phyloP scores from a whole-genome alignment of 225 moss, liverwort and hornwort genomes.

The Polytrichum formosum region DNA sequence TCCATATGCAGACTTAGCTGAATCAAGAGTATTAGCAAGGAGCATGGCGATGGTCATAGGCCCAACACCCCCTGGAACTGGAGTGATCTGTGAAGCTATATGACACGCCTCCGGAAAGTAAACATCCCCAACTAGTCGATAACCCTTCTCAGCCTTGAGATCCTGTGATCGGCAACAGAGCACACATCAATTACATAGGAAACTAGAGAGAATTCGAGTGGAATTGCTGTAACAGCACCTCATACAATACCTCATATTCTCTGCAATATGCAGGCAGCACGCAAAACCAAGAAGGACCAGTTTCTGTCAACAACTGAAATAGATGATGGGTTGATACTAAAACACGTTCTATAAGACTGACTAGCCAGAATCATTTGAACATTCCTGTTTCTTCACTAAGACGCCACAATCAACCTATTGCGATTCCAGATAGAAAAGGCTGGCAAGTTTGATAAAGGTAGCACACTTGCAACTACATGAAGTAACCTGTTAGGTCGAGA shows the following conservation, averaged over 20 bases:
- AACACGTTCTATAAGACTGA: too few species aligned
- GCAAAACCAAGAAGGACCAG: neutral
- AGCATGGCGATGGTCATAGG: conserved; percentile 99
- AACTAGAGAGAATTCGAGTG: neutral
- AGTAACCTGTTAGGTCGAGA: neutral
- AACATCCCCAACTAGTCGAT: conserved; percentile 87
- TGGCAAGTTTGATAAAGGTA: neutral
- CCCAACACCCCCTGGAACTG: conserved; percentile 92
- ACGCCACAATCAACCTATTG: too few species aligned
- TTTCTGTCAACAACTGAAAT: too few species aligned
- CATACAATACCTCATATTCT: conserved; percentile 5
- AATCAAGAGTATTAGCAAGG: conserved; percentile 78
- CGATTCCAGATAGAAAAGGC: too few species aligned
- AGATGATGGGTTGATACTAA: too few species aligned
- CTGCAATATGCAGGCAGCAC: neutral
- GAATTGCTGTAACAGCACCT: neutral
- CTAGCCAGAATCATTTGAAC: too few species aligned
- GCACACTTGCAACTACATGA: neutral
- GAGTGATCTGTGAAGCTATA: conserved; percentile 86
- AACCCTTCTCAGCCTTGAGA: conserved; percentile 56
- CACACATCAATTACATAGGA: too few species aligned
- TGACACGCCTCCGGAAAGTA: conserved; percentile 65
- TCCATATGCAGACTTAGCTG: conserved; percentile 67
- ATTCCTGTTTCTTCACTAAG: too few species aligned
- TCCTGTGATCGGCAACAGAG: conserved; percentile 23